Conservation (phyloP, 2,329 filamentous ascomycete species). For the Lasiodiplodia hormozganensis region DNA sequence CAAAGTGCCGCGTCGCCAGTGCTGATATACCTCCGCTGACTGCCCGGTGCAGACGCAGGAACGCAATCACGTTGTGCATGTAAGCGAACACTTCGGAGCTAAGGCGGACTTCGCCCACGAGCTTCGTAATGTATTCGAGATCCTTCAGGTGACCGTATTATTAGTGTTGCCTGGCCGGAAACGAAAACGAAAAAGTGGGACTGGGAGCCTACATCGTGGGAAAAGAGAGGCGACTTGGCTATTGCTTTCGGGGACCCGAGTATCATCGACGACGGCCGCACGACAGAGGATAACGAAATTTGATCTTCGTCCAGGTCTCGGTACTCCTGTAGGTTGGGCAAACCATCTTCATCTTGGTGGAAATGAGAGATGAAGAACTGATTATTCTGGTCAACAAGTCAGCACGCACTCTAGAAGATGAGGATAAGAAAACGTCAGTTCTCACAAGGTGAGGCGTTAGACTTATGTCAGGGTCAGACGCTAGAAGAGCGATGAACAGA, state of each 20-base stretch:
- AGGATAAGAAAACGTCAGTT: neutral
- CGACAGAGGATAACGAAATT: conserved; percentile 46
- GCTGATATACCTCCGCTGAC: conserved; percentile 81
- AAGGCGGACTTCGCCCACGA: conserved; percentile 65
- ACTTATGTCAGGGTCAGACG: conserved; percentile 41
- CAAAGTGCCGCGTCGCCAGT: conserved; percentile 78
- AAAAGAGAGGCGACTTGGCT: conserved; percentile 45
- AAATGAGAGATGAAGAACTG: conserved; percentile 88
- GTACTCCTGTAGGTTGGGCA: conserved; percentile 74
- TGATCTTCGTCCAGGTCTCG: conserved; percentile 39
- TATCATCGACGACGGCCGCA: conserved; percentile 38
- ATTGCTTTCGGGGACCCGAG: conserved; percentile 32
- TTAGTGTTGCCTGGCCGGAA: neutral
- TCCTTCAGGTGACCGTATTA: conserved; percentile 41
- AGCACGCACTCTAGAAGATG: conserved; percentile 31
- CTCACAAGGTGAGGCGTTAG: conserved; percentile 52
- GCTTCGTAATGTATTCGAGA: conserved; percentile 66
- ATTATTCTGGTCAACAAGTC: conserved; percentile 69
- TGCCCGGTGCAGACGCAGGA: conserved; percentile 85
- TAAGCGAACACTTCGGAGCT: conserved; percentile 83
- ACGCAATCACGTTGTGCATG: conserved; percentile 84
- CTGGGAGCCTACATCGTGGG: conserved; percentile 50
- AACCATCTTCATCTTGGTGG: conserved; percentile 75
- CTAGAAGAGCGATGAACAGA: conserved; percentile 78
- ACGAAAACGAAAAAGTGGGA: neutral